Percentiles rank a stretch among this genome's conserved stretches.
phyloP scores from a whole-genome alignment of 106 monocot genomes.

The Phalaenopsis aphrodite region DNA sequence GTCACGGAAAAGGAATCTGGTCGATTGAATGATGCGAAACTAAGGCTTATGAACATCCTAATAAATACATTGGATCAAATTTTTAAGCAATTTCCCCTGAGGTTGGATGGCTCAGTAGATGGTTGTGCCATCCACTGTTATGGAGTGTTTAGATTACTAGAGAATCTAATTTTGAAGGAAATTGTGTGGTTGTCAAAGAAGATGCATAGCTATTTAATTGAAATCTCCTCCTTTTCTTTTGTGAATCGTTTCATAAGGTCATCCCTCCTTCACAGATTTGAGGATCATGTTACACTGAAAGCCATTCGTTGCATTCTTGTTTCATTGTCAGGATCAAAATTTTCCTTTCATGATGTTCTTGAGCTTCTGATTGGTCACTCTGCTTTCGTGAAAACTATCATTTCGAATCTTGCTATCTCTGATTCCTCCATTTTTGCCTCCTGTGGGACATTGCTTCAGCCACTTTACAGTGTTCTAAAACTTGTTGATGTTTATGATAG shows the following conservation, averaged over 20 bases:
- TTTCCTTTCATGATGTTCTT: slow-evolving; percentile 44
- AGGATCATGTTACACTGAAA: slow-evolving; percentile 61
- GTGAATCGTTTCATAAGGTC: slow-evolving; percentile 57
- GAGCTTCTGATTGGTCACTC: slow-evolving; percentile 77
- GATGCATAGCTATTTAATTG: slow-evolving; percentile 16
- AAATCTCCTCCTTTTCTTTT: slow-evolving; percentile 44
- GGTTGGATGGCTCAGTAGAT: slow-evolving; percentile 1
- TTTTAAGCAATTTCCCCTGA: slow-evolving; percentile 30
- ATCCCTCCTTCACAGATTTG: slow-evolving; percentile 71
- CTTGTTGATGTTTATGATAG: slow-evolving; percentile 21
- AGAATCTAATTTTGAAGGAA: slow-evolving; percentile 53
- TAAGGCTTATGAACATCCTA: slow-evolving; percentile 53
- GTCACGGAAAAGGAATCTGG: slow-evolving; percentile 22
- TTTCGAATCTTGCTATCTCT: slow-evolving; percentile 11
- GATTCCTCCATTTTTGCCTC: slow-evolving; percentile 26
- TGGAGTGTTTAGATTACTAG: slow-evolving; percentile 41
- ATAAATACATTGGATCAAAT: slow-evolving; percentile 42
- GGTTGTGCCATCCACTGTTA: slow-evolving; percentile 11
- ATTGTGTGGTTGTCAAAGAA: slow-evolving; percentile 50
- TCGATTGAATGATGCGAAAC: slow-evolving; percentile 35
- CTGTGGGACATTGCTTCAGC: slow-evolving; percentile 50
- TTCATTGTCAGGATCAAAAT: slow-evolving; percentile 35
- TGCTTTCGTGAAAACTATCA: slow-evolving; percentile 45
- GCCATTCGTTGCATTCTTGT: slow-evolving; percentile 55
- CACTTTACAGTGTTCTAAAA: slow-evolving; percentile 64